phyloP scores from a whole-genome alignment of 768 basidiomycete genomes.

The Pulveroboletus sp. region DNA sequence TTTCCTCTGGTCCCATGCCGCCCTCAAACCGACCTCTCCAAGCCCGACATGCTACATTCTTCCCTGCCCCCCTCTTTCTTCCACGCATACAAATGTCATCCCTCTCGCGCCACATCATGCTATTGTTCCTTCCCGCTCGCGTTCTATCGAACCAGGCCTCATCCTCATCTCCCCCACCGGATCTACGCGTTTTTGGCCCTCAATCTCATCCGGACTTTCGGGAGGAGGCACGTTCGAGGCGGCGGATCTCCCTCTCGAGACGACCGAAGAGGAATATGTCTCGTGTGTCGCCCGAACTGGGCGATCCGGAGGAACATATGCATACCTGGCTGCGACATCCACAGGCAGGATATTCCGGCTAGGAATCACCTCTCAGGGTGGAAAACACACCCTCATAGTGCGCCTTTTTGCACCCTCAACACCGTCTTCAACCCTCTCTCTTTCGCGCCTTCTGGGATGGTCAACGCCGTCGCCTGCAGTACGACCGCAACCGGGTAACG shows the following conservation, averaged over 20 bases:
- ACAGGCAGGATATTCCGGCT: slow-evolving; percentile 63
- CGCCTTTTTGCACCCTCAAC: slow-evolving; percentile 58
- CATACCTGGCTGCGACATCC: slow-evolving; percentile 65
- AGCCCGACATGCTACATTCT: slow-evolving; percentile 80
- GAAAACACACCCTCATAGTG: slow-evolving; percentile 57
- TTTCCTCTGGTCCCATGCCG: slow-evolving; percentile 82
- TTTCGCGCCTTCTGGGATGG: slow-evolving; percentile 42
- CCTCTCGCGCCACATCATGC: slow-evolving; percentile 47
- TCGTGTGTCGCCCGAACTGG: slow-evolving; percentile 65
- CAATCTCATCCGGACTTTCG: slow-evolving; percentile 77
- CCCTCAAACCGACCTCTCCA: slow-evolving; percentile 53
- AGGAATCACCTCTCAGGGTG: slow-evolving; percentile 60
- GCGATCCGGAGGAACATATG: slow-evolving; percentile 24
- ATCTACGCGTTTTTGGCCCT: slow-evolving; percentile 82
- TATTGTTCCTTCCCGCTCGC: slow-evolving; percentile 60
- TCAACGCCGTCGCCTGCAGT: slow-evolving; percentile 36
- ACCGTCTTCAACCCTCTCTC: slow-evolving; percentile 37
- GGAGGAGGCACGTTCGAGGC: slow-evolving; percentile 64
- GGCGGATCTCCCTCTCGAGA: slow-evolving; percentile 42
- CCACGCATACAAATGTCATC: slow-evolving; percentile 41
- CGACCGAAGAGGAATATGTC: slow-evolving; percentile 51
- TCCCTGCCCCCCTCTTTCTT: slow-evolving; percentile 53
- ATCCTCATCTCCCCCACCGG: slow-evolving; percentile 72
- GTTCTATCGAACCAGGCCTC: slow-evolving; percentile 70
- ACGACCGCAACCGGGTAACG: slow-evolving; percentile 52